Conservation (phyloP, 371 early-diverging fungal genomes). For the Mucor sp. region DNA sequence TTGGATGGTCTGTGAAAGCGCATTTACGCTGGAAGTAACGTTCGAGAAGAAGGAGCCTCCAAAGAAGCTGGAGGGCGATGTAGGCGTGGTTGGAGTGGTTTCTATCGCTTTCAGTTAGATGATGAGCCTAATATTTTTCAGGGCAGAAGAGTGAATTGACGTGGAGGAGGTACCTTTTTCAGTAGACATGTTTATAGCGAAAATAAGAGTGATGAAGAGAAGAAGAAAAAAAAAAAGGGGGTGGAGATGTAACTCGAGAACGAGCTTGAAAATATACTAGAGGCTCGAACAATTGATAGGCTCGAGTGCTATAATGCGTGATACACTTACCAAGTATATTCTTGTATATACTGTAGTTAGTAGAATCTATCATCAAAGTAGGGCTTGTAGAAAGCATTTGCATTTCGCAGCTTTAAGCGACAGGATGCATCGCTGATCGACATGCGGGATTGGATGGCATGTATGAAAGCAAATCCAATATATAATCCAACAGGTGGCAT, state of each 20-base stretch:
- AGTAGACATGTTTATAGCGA: neutral
- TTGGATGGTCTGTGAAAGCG: constrained; percentile 28
- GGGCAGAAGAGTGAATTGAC: neutral
- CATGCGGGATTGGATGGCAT: neutral
- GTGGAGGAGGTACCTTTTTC: neutral
- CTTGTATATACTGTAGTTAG: neutral
- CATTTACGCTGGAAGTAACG: constrained; percentile 18
- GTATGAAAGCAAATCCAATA: neutral
- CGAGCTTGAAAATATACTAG: neutral
- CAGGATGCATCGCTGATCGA: neutral
- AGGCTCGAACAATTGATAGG: neutral
- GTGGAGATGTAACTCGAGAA: neutral
- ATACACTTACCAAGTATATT: neutral
- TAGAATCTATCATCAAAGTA: neutral
- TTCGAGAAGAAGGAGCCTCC: constrained; percentile 19
- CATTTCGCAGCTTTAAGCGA: neutral
- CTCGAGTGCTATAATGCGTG: neutral
- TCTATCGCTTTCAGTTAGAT: neutral
- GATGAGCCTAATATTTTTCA: neutral
- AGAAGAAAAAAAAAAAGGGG: neutral
- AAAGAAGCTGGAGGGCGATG: constrained; percentile 14
- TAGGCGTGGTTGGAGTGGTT: neutral
- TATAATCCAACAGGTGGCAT: neutral
- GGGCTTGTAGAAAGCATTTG: neutral
- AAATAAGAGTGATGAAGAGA: neutral